These are phyloP conservation scores for Talaromyces thailandensis DNA, from an alignment of 495 filamentous ascomycete species.

Conservation along the genomic window DNA sequence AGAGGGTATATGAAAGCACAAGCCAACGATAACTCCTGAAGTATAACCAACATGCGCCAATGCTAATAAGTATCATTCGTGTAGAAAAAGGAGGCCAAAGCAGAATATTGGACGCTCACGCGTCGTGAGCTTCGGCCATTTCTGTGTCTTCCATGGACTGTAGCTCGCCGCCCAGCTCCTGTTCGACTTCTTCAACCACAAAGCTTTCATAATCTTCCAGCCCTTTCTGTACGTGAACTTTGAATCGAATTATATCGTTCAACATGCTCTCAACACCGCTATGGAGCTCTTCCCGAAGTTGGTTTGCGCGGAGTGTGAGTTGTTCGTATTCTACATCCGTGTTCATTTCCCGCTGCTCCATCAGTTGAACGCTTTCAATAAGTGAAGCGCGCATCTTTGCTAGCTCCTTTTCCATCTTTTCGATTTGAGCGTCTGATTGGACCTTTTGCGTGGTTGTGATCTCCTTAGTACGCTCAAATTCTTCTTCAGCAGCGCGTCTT, in stretches of 20 bases:
- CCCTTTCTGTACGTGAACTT: constrained; percentile 87
- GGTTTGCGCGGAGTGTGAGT: constrained; percentile 69
- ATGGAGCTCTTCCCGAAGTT: constrained; percentile 86
- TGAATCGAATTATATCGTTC: constrained; percentile 97
- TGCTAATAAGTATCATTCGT: neutral
- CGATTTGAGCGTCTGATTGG: constrained; percentile 82
- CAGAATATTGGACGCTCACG: neutral
- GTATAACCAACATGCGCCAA: neutral
- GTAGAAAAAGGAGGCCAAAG: neutral
- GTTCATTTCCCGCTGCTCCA: constrained; percentile 95
- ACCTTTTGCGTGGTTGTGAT: constrained; percentile 79
- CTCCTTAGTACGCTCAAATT: constrained; percentile 91
- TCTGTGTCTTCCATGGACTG: constrained; percentile 17
- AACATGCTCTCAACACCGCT: constrained; percentile 93
- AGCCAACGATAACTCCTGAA: constrained; percentile 3
- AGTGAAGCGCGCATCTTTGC: constrained; percentile 81
- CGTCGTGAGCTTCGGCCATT: neutral
- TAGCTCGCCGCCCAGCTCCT: constrained; percentile 55
- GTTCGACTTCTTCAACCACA: constrained; percentile 81
- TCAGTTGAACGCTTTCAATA: constrained; percentile 79
- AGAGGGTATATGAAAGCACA: constrained; percentile 3
- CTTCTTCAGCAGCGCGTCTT: constrained; percentile 76
- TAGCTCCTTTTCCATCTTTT: constrained; percentile 96
- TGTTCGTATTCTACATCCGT: constrained; percentile 97
- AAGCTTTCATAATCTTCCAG: constrained; percentile 90